Conservation (phyloP, 2,329 filamentous ascomycete genomes). For the Pseudogymnoascus sp. region DNA sequence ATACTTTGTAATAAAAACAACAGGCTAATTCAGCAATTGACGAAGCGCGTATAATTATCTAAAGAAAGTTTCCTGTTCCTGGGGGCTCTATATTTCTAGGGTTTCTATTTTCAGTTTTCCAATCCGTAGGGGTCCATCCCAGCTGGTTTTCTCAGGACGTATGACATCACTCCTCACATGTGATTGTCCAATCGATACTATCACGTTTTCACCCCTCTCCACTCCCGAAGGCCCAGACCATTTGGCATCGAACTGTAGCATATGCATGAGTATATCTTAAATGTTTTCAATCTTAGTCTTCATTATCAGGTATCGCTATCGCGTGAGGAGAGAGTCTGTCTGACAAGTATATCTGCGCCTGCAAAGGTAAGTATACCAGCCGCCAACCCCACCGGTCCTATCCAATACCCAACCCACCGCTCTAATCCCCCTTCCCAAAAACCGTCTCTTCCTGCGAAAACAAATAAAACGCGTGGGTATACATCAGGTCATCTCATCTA, state of each 20-base stretch:
- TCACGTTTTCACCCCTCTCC: not conserved
- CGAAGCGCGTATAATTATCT: not conserved
- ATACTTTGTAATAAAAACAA: not conserved
- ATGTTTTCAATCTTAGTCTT: not conserved
- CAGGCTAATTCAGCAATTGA: not conserved
- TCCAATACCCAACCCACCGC: not conserved
- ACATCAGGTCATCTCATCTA: conserved; percentile 7
- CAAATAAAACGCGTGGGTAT: conserved; percentile 2
- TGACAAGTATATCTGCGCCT: conserved; percentile 4
- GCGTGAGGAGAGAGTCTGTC: conserved; percentile 3
- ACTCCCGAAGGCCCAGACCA: not conserved
- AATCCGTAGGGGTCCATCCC: not conserved
- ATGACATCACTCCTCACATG: conserved; percentile 3
- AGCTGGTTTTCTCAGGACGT: not conserved
- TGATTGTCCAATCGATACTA: not conserved
- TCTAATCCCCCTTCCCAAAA: not conserved
- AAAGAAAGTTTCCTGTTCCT: not conserved
- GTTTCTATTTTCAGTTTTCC: not conserved
- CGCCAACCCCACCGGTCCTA: not conserved
- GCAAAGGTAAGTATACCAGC: not conserved
- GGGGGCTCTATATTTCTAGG: not conserved
- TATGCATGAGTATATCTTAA: too few relatives aligned
- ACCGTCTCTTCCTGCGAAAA: not conserved
- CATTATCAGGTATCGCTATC: conserved; percentile 6
- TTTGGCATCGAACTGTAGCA: not conserved